Evolutionary conservation across 208 protist species (phyloP).

Genomic region (Lotmaria passim): DNA sequence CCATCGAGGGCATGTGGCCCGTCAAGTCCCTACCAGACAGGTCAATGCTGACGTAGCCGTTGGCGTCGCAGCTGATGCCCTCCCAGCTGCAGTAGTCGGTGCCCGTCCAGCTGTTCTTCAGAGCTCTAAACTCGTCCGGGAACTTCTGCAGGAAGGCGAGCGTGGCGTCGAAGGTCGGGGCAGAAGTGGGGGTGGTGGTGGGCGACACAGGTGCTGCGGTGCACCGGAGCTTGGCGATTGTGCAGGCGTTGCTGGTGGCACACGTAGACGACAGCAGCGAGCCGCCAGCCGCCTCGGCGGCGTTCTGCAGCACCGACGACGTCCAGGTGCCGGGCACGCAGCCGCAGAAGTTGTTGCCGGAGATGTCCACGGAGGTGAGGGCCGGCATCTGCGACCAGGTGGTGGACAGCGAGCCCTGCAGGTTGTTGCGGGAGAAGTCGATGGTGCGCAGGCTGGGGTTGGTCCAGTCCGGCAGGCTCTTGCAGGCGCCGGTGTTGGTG

Average conservation of each 20-base stretch:
- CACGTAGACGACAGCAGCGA: not conserved
- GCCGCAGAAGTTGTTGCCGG: conserved; percentile 21
- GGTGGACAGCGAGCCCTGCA: conserved; percentile 14
- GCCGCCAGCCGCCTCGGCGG: conserved; percentile 4
- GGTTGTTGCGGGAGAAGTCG: conserved; percentile 25
- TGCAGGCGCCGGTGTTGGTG: conserved; percentile 1
- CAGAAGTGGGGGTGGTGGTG: too few species aligned
- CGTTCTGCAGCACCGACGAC: conserved; percentile 25
- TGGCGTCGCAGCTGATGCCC: conserved; percentile 24
- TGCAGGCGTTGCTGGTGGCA: not conserved
- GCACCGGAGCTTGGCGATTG: not conserved
- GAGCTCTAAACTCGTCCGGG: not conserved
- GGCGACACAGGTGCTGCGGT: not conserved
- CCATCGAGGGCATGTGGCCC: conserved; percentile 13
- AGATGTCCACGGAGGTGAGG: conserved; percentile 28
- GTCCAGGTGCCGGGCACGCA: conserved; percentile 4
- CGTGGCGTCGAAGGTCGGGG: not conserved
- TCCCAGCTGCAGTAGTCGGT: conserved; percentile 29
- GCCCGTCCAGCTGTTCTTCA: conserved; percentile 5
- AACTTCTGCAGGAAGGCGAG: not conserved
- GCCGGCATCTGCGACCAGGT: conserved; percentile 16
- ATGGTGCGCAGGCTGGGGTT: conserved; percentile 12
- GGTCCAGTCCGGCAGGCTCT: conserved; percentile 22
- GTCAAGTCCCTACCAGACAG: conserved; percentile 12
- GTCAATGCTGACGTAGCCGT: conserved; percentile 26